Evolutionary conservation across 495 filamentous ascomycete species (phyloP).

Genomic region (Aspergillus sclerotiicarbonarius): DNA sequence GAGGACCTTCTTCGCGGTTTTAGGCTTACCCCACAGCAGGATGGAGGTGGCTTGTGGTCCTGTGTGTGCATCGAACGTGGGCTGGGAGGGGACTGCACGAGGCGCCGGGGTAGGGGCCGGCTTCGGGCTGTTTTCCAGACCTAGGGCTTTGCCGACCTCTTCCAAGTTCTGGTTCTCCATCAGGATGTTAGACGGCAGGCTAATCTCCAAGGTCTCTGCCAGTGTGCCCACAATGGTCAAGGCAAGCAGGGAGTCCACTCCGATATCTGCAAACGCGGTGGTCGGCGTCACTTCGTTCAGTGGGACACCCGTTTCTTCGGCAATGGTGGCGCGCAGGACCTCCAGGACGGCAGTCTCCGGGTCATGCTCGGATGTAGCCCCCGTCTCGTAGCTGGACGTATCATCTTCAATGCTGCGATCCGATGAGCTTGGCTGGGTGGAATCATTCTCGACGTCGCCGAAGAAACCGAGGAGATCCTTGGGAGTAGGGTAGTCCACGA

Average conservation of each 20-base stretch:
- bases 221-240: conserved; percentile 40
- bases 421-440: background rate
- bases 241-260: conserved; percentile 50
- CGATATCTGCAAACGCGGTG: conserved; percentile 40
- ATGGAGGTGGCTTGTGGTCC: conserved; percentile 10
- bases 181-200: conserved; percentile 48
- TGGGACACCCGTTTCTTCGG: conserved; percentile 43
- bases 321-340: conserved; percentile 28
- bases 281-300: conserved; percentile 36
- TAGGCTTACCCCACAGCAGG: conserved; percentile 30
- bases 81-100: background rate
- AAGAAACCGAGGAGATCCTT: conserved; percentile 39
- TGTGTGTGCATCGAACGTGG: background rate
- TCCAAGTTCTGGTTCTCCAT: conserved; percentile 49
- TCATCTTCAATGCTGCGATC: background rate
- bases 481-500: conserved; percentile 58
- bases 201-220: conserved; percentile 33
- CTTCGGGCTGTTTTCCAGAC: background rate
- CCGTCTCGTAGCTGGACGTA: background rate
- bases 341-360: background rate
- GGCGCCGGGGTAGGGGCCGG: background rate
- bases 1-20: conserved; percentile 22
- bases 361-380: background rate
- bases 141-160: conserved; percentile 1
- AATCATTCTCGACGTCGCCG: background rate